Conservation (phyloP, 257 asterid genomes). For the Lithospermum erythrorhizon region DNA sequence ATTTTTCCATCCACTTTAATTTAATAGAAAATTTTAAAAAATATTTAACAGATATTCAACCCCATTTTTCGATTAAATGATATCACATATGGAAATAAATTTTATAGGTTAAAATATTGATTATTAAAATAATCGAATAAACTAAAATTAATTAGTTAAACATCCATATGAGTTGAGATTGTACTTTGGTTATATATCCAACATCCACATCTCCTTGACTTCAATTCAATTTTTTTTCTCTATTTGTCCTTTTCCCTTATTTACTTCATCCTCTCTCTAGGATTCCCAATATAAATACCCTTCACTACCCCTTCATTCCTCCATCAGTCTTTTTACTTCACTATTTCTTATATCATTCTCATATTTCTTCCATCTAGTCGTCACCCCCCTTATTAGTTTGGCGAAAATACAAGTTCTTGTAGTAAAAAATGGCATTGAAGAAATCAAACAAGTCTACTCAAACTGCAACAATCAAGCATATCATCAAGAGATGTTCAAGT, state of each 20-base stretch:
- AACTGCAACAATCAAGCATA: constrained; percentile 11
- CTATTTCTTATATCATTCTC: background rate
- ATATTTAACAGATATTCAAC: no score
- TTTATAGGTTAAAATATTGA: no score
- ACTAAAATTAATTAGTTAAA: no score
- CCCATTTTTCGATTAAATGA: no score
- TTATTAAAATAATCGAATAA: no score
- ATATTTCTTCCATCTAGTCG: background rate
- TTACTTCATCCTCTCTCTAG: background rate
- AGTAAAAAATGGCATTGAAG: constrained; percentile 12
- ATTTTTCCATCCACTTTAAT: no score
- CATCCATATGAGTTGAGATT: no score
- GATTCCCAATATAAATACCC: background rate
- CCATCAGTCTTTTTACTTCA: background rate
- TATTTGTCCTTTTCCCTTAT: background rate
- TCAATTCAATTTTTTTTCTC: no score
- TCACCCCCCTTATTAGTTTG: no score
- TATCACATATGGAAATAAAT: no score
- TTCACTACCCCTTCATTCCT: background rate
- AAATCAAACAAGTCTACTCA: constrained; percentile 10
- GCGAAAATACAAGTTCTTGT: background rate
- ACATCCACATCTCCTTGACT: background rate
- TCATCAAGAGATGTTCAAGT: constrained; percentile 14
- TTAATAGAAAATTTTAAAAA: no score
- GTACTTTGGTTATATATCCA: background rate